Conservation (phyloP, 805 yeast species). For the Deakozyma indianensis region DNA sequence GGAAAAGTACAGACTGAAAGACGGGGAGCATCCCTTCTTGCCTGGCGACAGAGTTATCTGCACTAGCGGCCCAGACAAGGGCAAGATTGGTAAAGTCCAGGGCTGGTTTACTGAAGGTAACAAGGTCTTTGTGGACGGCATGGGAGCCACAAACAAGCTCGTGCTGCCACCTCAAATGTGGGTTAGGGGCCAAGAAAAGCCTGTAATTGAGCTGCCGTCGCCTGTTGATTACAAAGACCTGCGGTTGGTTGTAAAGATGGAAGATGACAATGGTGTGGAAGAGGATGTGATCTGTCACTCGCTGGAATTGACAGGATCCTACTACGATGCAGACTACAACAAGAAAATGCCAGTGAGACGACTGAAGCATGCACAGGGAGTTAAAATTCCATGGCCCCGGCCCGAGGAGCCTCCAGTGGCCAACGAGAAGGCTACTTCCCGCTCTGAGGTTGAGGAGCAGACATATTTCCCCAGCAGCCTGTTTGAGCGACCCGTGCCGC, state of each 20-base stretch:
- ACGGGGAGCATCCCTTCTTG: slow-evolving; percentile 13
- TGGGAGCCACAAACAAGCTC: slow-evolving; percentile 46
- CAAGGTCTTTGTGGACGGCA: slow-evolving; percentile 48
- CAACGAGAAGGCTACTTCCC: slow-evolving; percentile 42
- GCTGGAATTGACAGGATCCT: slow-evolving; percentile 48
- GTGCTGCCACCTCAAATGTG: slow-evolving; percentile 62
- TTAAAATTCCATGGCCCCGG: slow-evolving; percentile 83
- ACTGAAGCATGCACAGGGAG: slow-evolving; percentile 51
- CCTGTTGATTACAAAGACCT: slow-evolving; percentile 46
- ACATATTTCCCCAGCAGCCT: slow-evolving; percentile 60
- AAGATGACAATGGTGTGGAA: slow-evolving; percentile 44
- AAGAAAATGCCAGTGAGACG: slow-evolving; percentile 64
- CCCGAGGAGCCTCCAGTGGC: slow-evolving; percentile 43
- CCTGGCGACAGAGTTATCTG: slow-evolving; percentile 16
- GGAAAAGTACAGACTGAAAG: slow-evolving; percentile 7
- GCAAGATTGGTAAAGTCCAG: slow-evolving; percentile 57
- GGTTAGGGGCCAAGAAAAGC: slow-evolving; percentile 58
- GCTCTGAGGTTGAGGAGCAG: slow-evolving; percentile 47
- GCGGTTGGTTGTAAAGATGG: slow-evolving; percentile 58
- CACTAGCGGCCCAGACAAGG: slow-evolving; percentile 47
- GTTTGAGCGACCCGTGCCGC: slow-evolving; percentile 55
- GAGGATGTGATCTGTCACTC: slow-evolving; percentile 70
- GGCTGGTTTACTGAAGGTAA: slow-evolving; percentile 47
- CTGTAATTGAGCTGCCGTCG: slow-evolving; percentile 55
- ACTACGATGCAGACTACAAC: slow-evolving; percentile 63